Evolutionary conservation across 2,329 filamentous ascomycete genomes (phyloP).

Genomic region (Talaromyces sp.): DNA sequence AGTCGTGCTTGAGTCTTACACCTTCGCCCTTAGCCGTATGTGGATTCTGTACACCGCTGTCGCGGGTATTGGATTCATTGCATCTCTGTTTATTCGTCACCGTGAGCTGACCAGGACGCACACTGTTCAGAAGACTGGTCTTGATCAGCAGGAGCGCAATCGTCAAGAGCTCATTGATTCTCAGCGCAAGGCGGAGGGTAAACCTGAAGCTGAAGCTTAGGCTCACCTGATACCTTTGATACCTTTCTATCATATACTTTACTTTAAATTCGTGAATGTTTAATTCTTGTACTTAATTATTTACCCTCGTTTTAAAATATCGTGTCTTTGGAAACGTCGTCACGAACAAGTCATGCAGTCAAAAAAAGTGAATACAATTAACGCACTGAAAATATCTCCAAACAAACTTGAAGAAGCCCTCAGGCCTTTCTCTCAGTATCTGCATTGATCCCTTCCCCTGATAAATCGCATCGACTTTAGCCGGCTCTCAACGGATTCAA

Average conservation of each 20-base stretch:
- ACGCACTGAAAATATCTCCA: too few relatives aligned
- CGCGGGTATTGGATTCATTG: conserved; percentile 38
- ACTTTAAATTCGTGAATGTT: not conserved
- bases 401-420: too few relatives aligned
- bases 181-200: conserved; percentile 63
- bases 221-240: not conserved
- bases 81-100: conserved; percentile 44
- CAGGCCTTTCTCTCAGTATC: too few relatives aligned
- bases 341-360: too few relatives aligned
- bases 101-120: conserved; percentile 45
- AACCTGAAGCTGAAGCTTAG: conserved; percentile 55
- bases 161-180: conserved; percentile 48
- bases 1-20: conserved; percentile 47
- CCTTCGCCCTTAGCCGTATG: conserved; percentile 48
- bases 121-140: conserved; percentile 48
- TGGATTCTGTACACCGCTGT: conserved; percentile 55
- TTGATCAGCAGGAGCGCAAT: conserved; percentile 48
- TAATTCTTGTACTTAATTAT: not conserved
- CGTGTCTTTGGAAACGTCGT: too few relatives aligned
- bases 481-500: too few relatives aligned
- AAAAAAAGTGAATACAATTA: too few relatives aligned
- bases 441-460: too few relatives aligned
- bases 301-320: too few relatives aligned
- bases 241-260: not conserved
- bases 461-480: too few relatives aligned